Conservation (phyloP, 495 filamentous ascomycete genomes). For the Trichocladium uniseriatum region DNA sequence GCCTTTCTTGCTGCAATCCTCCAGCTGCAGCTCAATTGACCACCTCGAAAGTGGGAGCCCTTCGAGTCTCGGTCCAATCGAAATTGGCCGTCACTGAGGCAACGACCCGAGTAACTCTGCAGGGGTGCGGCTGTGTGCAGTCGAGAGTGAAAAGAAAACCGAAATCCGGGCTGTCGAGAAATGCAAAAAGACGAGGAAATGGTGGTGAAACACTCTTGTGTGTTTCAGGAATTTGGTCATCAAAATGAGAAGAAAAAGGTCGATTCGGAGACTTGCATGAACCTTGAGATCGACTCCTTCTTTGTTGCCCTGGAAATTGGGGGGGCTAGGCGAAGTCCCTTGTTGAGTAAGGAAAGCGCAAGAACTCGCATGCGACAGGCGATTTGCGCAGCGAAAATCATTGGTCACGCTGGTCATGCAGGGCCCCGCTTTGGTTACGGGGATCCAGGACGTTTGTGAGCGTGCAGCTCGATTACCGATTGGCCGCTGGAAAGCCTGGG, state of each 20-base stretch:
- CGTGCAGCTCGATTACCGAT: conserved; percentile 17
- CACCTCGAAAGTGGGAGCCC: neutral
- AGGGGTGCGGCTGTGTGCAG: neutral
- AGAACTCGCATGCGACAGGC: conserved; percentile 2
- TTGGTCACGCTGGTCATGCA: neutral
- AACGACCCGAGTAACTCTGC: neutral
- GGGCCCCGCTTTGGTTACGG: neutral
- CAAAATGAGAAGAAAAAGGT: neutral
- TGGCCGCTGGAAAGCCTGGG: neutral
- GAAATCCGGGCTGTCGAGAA: too few species aligned
- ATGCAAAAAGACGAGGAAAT: too few species aligned
- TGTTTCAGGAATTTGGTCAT: too few species aligned
- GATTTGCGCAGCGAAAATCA: conserved; percentile 10
- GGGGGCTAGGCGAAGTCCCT: conserved; percentile 21
- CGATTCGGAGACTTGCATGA: neutral
- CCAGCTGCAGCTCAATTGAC: conserved; percentile 1
- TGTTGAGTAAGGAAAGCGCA: neutral
- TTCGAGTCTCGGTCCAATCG: neutral
- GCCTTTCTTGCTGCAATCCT: too few species aligned
- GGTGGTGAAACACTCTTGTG: too few species aligned
- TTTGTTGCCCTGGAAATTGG: conserved; percentile 24
- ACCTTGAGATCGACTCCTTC: neutral
- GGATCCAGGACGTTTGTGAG: neutral
- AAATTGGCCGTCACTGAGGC: neutral
- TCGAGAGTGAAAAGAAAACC: too few species aligned